Conservation (phyloP, 2,329 filamentous ascomycete genomes). For the Graphiopsis chlorocephala region DNA sequence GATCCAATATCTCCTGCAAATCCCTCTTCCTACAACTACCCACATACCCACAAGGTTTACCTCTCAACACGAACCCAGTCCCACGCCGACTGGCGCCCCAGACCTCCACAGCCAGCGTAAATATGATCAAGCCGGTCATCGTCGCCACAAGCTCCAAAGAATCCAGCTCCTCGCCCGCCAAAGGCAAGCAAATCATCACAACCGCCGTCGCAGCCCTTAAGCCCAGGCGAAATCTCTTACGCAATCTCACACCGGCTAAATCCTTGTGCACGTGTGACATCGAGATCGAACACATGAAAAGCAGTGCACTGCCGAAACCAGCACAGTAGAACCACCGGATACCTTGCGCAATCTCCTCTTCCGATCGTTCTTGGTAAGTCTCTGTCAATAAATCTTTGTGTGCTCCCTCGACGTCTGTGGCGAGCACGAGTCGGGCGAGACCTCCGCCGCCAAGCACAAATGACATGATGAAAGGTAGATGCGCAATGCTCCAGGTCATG, state of each 20-base stretch:
- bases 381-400: conserved; percentile 51
- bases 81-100: conserved; percentile 26
- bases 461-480: conserved; percentile 62
- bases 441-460: conserved; percentile 60
- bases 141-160: conserved; percentile 39
- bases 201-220: conserved; percentile 52
- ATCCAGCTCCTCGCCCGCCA: conserved; percentile 37
- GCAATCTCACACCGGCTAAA: conserved; percentile 48
- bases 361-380: conserved; percentile 50
- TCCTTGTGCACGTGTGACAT: conserved; percentile 56
- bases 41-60: conserved; percentile 26
- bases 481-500: conserved; percentile 54
- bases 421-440: conserved; percentile 58
- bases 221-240: conserved; percentile 51
- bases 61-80: conserved; percentile 21
- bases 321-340: conserved; percentile 64
- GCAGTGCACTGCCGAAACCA: conserved; percentile 57
- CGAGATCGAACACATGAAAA: conserved; percentile 56
- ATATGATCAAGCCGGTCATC: conserved; percentile 38
- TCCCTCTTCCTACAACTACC: conserved; percentile 41
- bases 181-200: conserved; percentile 55
- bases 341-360: conserved; percentile 50
- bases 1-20: conserved; percentile 15
- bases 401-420: conserved; percentile 53
- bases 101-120: conserved; percentile 37